Conservation (phyloP, 805 yeast genomes). For the Metschnikowia reukaufii region DNA sequence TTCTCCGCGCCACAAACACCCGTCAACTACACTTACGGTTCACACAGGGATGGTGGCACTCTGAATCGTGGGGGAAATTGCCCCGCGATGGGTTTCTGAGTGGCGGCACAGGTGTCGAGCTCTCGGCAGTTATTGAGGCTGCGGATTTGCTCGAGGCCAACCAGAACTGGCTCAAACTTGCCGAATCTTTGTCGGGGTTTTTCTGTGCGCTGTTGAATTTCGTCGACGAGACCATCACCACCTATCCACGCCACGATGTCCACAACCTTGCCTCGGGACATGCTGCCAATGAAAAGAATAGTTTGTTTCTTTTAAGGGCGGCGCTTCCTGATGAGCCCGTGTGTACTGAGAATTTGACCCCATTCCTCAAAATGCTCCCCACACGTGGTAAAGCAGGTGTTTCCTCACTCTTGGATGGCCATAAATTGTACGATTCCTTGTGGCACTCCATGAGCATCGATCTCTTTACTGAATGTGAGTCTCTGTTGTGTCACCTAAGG, state of each 20-base stretch:
- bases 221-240: constrained; percentile 75
- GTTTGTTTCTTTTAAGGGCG: constrained; percentile 66
- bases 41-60: constrained; percentile 94
- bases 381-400: constrained; percentile 91
- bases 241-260: constrained; percentile 51
- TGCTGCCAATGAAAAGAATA: constrained; percentile 30
- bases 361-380: constrained; percentile 85
- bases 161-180: constrained; percentile 66
- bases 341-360: constrained; percentile 95
- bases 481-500: constrained; percentile 44
- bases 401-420: constrained; percentile 84
- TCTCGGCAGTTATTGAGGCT: constrained; percentile 85
- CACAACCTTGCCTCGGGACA: constrained; percentile 24
- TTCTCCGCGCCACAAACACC: constrained; percentile 63
- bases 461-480: constrained; percentile 55
- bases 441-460: constrained; percentile 96
- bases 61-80: constrained; percentile 79
- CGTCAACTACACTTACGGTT: constrained; percentile 82
- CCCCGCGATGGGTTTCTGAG: constrained; percentile 69
- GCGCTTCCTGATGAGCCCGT: constrained; percentile 93
- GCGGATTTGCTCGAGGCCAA: constrained; percentile 52
- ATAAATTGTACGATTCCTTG: constrained; percentile 80
- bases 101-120: constrained; percentile 95
- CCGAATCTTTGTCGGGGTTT: constrained; percentile 79
- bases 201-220: constrained; percentile 95